These are phyloP conservation scores for Russula emetica DNA, from an alignment of 768 basidiomycete species.

Conservation along the genomic window DNA sequence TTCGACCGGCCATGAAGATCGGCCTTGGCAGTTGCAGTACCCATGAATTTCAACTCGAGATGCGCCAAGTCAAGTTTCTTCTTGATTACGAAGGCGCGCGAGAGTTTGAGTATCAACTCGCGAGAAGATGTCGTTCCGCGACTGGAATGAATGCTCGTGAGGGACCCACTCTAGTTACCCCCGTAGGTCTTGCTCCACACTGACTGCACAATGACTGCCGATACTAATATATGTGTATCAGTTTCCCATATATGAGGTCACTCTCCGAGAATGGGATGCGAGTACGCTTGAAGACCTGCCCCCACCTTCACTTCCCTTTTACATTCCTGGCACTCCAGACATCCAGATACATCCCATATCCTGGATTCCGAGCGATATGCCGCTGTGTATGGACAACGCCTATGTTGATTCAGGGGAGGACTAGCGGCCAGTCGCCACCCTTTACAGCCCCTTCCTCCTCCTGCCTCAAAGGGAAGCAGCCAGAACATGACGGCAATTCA, in stretches of 20 bases:
- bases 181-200: not conserved
- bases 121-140: constrained; percentile 3
- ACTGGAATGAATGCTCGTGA: not conserved
- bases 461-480: constrained; percentile 11
- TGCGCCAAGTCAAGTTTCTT: constrained; percentile 53
- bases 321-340: constrained; percentile 6
- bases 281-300: constrained; percentile 18
- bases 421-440: not conserved
- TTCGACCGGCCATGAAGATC: constrained; percentile 32
- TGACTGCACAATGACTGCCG: not conserved
- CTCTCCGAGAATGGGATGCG: constrained; percentile 24
- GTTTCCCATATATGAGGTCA: constrained; percentile 19
- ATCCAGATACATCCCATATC: constrained; percentile 15
- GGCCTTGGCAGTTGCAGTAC: constrained; percentile 38
- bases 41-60: constrained; percentile 47
- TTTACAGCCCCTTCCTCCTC: not conserved
- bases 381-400: not conserved
- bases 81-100: constrained; percentile 44
- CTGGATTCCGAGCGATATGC: constrained; percentile 7
- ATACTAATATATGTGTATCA: constrained; percentile 7
- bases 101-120: constrained; percentile 22
- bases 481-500: not conserved
- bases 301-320: constrained; percentile 6
- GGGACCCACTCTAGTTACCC: not conserved
- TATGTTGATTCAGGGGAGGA: not conserved